Evolutionary conservation across 352 stramenopile species (phyloP).

Genomic region (Stramenopiles sp.): DNA sequence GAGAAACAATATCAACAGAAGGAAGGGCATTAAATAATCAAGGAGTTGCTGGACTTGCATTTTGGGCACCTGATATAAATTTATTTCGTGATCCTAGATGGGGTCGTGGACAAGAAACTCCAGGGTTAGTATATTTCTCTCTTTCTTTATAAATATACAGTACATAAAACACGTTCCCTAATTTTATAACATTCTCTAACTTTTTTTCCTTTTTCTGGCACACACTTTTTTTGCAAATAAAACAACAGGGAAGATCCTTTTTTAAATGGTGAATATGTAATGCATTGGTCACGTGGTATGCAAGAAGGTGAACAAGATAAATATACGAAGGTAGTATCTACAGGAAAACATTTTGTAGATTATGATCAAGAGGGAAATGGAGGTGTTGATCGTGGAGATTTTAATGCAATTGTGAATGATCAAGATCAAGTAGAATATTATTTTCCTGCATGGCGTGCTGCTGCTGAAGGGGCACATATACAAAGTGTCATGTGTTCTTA

Average conservation of each 20-base stretch:
- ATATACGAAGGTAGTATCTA: conserved; percentile 57
- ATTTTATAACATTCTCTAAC: too few relatives aligned
- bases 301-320: too few relatives aligned
- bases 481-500: conserved; percentile 86
- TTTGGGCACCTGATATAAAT: conserved; percentile 83
- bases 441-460: conserved; percentile 51
- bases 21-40: conserved; percentile 49
- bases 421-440: conserved; percentile 80
- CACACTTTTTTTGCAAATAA: too few relatives aligned
- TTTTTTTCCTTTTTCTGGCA: too few relatives aligned
- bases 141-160: too few relatives aligned
- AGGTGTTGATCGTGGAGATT: conserved; percentile 15
- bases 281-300: conserved; percentile 58
- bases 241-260: too few relatives aligned
- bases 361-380: conserved; percentile 47
- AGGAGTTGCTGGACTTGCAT: conserved; percentile 41
- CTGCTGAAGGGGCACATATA: conserved; percentile 44
- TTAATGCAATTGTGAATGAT: conserved; percentile 42
- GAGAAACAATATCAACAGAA: conserved; percentile 51
- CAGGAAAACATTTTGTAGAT: conserved; percentile 76
- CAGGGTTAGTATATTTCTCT: too few relatives aligned
- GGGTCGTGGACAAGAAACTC: conserved; percentile 74
- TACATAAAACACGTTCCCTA: too few relatives aligned
- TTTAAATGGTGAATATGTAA: too few relatives aligned
- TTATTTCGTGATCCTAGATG: conserved; percentile 77